These are phyloP conservation scores for Arachis stenosperma DNA, from an alignment of 306 rosid species.

Conservation along the genomic window DNA sequence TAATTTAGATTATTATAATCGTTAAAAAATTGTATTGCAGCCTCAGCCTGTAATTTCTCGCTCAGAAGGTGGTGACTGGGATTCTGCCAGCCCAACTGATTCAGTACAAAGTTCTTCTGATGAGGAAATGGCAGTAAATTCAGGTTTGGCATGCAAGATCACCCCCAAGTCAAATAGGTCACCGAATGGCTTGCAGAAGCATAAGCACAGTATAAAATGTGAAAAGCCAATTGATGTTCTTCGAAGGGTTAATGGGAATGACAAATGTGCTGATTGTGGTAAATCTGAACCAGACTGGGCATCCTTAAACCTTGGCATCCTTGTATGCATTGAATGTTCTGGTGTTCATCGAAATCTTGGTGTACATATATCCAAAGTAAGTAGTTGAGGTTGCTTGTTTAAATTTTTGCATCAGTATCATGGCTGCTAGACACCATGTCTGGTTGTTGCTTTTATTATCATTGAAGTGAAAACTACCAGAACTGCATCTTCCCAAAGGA, in stretches of 20 bases:
- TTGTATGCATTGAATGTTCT: slow-evolving; percentile 84
- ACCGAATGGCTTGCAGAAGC: slow-evolving; percentile 45
- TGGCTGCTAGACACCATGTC: no score
- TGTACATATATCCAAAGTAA: slow-evolving; percentile 82
- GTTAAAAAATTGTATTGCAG: slow-evolving; percentile 49
- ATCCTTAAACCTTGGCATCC: slow-evolving; percentile 84
- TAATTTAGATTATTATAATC: slow-evolving; percentile 31
- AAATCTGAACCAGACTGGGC: slow-evolving; percentile 93
- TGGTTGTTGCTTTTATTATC: background rate
- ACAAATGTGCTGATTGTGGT: slow-evolving; percentile 84
- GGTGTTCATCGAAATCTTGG: slow-evolving; percentile 92
- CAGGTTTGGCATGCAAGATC: slow-evolving; percentile 40
- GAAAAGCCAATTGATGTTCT: slow-evolving; percentile 61
- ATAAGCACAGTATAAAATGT: slow-evolving; percentile 33
- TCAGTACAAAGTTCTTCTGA: slow-evolving; percentile 37
- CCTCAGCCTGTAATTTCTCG: slow-evolving; percentile 48
- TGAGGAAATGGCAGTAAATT: slow-evolving; percentile 39
- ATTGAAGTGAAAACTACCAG: background rate
- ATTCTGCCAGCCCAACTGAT: slow-evolving; percentile 29
- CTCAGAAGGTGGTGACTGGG: slow-evolving; percentile 39
- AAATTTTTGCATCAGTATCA: background rate
- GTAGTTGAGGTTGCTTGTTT: slow-evolving; percentile 33
- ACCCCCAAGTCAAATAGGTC: slow-evolving; percentile 18
- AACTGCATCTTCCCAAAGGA: no score
- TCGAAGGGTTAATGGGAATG: slow-evolving; percentile 79